These are phyloP conservation scores for Tricholoma matsutake DNA, from an alignment of 768 basidiomycete genomes.

Conservation along the genomic window DNA sequence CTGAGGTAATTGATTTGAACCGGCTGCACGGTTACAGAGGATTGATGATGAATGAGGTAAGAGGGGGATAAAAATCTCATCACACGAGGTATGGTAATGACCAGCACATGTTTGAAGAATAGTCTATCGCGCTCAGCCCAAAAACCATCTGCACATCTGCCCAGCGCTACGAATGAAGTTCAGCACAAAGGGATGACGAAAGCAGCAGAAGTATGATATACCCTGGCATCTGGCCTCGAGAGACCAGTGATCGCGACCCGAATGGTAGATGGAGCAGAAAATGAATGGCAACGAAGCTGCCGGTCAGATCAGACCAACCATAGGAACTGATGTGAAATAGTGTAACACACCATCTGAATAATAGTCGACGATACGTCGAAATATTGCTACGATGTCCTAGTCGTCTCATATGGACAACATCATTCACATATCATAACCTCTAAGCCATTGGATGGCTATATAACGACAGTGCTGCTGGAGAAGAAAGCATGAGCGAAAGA, in stretches of 20 bases:
- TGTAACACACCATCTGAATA: background rate
- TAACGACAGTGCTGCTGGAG: background rate
- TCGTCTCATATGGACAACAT: background rate
- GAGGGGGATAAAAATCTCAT: background rate
- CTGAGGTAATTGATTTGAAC: conserved; percentile 20
- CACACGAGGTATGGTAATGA: background rate
- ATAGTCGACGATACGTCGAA: background rate
- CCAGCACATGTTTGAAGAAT: background rate
- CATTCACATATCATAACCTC: background rate
- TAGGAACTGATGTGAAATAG: too few relatives aligned
- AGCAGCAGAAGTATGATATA: background rate
- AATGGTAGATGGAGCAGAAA: background rate
- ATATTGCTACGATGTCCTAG: background rate
- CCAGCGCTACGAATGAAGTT: background rate
- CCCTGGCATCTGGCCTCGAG: background rate
- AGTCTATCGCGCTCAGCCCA: background rate
- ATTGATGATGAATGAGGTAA: background rate
- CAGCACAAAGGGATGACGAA: background rate
- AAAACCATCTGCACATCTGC: background rate
- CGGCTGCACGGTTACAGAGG: background rate
- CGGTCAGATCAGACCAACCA: background rate
- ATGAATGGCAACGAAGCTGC: background rate
- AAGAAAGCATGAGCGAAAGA: background rate
- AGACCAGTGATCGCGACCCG: background rate
- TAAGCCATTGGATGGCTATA: background rate